phyloP scores from a whole-genome alignment of 2,329 filamentous ascomycete species.

The Fusarium sp. region DNA sequence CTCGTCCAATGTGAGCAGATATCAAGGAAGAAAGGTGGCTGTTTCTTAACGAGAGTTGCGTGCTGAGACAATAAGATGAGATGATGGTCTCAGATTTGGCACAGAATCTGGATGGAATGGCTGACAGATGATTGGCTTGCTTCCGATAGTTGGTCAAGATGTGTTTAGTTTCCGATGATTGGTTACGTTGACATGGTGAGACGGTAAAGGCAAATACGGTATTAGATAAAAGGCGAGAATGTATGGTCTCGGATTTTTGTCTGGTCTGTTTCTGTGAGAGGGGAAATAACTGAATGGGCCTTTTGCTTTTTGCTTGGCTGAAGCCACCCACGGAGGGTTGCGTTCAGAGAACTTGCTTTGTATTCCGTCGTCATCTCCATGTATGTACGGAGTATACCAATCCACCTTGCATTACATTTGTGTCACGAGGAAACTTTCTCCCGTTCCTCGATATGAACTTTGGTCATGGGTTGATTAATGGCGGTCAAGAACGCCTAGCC shows the following conservation, averaged over 20 bases:
- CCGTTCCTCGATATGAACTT: not conserved
- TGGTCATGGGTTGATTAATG: conserved; percentile 7
- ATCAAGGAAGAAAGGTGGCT: not conserved
- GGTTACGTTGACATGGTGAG: not conserved
- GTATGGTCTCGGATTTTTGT: not conserved
- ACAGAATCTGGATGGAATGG: not conserved
- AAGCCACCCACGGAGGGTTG: not conserved
- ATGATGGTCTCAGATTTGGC: not conserved
- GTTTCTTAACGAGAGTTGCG: not conserved
- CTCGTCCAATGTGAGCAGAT: conserved; percentile 6
- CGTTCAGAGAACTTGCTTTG: conserved; percentile 21
- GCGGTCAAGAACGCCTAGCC: conserved; percentile 21
- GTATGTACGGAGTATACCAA: not conserved
- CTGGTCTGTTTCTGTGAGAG: conserved; percentile 2
- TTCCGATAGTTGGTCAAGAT: not conserved
- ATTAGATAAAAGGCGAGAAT: conserved; percentile 3
- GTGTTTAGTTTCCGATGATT: conserved; percentile 13
- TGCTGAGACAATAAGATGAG: not conserved
- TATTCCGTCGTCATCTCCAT: conserved; percentile 8
- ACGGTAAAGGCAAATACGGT: not conserved
- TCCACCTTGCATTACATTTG: conserved; percentile 1
- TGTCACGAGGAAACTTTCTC: not conserved
- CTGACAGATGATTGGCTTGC: conserved; percentile 1
- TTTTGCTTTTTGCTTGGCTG: conserved; percentile 8
- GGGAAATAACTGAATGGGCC: not conserved